Conservation (phyloP, 371 early-diverging fungal genomes). For the Lichtheimia ornata region DNA sequence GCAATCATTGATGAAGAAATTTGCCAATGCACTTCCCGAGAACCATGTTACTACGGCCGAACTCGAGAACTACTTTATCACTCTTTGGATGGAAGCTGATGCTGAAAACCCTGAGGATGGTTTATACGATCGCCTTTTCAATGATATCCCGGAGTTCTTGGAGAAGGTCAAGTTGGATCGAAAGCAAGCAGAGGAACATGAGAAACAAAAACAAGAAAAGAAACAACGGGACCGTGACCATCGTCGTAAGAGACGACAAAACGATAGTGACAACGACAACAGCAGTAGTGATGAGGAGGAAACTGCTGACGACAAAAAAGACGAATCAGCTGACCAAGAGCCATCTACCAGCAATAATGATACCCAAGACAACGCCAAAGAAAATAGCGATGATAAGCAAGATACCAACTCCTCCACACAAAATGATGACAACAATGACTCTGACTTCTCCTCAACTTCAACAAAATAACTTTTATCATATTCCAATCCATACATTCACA, state of each 20-base stretch:
- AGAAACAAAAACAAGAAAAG: neutral
- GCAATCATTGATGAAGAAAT: constrained; percentile 5
- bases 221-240: neutral
- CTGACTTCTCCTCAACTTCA: too few relatives aligned
- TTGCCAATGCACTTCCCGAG: constrained; percentile 28
- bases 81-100: constrained; percentile 24
- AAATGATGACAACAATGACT: too few relatives aligned
- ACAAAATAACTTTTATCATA: too few relatives aligned
- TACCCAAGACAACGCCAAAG: too few relatives aligned
- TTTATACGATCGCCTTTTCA: constrained; percentile 12
- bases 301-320: neutral
- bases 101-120: constrained; percentile 10
- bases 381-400: too few relatives aligned
- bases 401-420: too few relatives aligned
- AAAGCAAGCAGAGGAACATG: constrained; percentile 19
- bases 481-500: too few relatives aligned
- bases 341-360: too few relatives aligned
- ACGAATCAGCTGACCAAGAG: too few relatives aligned
- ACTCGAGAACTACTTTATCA: constrained; percentile 41
- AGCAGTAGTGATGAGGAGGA: neutral
- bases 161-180: constrained; percentile 19
- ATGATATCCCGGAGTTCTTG: constrained; percentile 19
- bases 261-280: neutral
- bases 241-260: neutral
- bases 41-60: constrained; percentile 52